phyloP scores from a whole-genome alignment of 805 yeast genomes.

The Starmerella ratchasimensis region DNA sequence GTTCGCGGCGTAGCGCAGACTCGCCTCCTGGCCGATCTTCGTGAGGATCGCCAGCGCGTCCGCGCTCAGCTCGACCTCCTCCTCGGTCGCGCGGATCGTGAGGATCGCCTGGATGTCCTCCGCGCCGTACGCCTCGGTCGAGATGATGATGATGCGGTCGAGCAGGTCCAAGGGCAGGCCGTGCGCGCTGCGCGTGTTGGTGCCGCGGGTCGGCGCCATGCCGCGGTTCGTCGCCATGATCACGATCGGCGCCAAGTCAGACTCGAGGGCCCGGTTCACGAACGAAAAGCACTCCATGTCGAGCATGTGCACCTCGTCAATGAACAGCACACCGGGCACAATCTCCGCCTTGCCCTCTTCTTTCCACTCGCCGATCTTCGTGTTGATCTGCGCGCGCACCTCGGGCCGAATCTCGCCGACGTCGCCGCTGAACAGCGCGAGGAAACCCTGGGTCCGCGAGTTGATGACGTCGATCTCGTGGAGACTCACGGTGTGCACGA shows the following conservation, averaged over 20 bases:
- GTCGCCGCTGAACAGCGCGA: conserved; percentile 89
- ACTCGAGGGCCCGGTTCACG: conserved; percentile 90
- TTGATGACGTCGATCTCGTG: conserved; percentile 97
- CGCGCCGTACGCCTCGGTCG: conserved; percentile 61
- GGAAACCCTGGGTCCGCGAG: conserved; percentile 93
- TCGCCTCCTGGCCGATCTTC: conserved; percentile 77
- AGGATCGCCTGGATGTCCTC: conserved; percentile 81
- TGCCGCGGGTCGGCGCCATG: conserved; percentile 82
- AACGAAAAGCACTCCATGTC: conserved; percentile 94
- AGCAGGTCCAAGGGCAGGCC: conserved; percentile 93
- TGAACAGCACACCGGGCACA: conserved; percentile 92
- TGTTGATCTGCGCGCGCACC: conserved; percentile 90
- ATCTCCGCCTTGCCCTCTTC: conserved; percentile 97
- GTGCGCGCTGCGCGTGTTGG: conserved; percentile 87
- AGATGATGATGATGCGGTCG: conserved; percentile 85
- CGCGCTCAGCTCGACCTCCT: conserved; percentile 67
- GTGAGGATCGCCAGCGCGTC: conserved; percentile 83
- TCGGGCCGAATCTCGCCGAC: conserved; percentile 96
- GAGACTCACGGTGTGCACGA: conserved; percentile 92
- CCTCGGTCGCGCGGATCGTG: conserved; percentile 83
- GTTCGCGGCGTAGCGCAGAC: conserved; percentile 84
- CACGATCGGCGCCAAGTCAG: conserved; percentile 91
- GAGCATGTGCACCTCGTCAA: conserved; percentile 97
- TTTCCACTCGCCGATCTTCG: conserved; percentile 94
- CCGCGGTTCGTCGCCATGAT: conserved; percentile 98